Evolutionary conservation across 2,329 filamentous ascomycete species (phyloP).

Genomic region (Fusarium buxicola): DNA sequence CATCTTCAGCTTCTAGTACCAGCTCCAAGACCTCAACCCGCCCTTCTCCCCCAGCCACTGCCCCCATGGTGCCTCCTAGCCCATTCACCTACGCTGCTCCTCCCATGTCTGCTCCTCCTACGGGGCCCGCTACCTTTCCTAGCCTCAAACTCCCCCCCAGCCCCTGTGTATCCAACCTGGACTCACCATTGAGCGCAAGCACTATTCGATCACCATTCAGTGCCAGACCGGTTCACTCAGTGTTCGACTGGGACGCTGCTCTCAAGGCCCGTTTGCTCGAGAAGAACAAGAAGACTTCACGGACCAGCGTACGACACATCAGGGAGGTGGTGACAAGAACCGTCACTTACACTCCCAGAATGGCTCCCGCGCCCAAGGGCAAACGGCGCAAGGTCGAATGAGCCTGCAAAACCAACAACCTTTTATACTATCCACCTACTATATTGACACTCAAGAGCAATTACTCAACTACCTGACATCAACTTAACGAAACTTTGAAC

Average conservation of each 20-base stretch:
- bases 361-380: constrained; percentile 90
- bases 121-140: constrained; percentile 70
- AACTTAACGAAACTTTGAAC: constrained; percentile 38
- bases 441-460: constrained; percentile 19
- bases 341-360: constrained; percentile 87
- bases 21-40: constrained; percentile 45
- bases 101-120: constrained; percentile 70
- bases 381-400: constrained; percentile 83
- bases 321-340: constrained; percentile 94
- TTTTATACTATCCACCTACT: constrained; percentile 3
- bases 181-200: constrained; percentile 76
- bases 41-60: constrained; percentile 50
- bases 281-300: constrained; percentile 66
- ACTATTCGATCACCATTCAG: constrained; percentile 78
- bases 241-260: constrained; percentile 82
- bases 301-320: constrained; percentile 76
- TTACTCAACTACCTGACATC: constrained; percentile 14
- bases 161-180: constrained; percentile 72
- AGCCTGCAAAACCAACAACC: constrained; percentile 13
- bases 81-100: constrained; percentile 61
- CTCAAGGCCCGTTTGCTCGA: constrained; percentile 75
- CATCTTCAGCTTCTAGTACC: constrained; percentile 56
- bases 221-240: constrained; percentile 72
- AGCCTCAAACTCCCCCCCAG: constrained; percentile 83
- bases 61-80: constrained; percentile 59